Percentiles rank a stretch among this genome's conserved stretches.
phyloP scores from a whole-genome alignment of 345 rosid genomes.

The Psidium friedrichsthalianum region DNA sequence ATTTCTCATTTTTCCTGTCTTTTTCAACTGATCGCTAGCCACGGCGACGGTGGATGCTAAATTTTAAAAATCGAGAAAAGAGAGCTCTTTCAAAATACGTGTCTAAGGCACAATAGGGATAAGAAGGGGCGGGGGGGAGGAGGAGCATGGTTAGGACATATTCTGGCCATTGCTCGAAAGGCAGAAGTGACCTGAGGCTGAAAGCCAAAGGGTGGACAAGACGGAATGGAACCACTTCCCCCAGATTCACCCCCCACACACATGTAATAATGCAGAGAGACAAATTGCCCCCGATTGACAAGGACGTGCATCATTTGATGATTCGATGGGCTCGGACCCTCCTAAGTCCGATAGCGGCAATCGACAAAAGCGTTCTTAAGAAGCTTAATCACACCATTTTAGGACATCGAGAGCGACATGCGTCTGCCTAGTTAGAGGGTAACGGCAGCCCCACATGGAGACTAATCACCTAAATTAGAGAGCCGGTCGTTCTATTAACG shows the following conservation, averaged over 20 bases:
- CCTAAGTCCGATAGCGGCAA: neutral
- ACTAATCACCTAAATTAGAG: neutral
- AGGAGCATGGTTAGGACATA: neutral
- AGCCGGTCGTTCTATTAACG: neutral
- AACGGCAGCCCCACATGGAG: neutral
- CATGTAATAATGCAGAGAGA: neutral
- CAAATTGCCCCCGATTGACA: neutral
- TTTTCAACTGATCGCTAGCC: too few relatives aligned
- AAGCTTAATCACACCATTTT: neutral
- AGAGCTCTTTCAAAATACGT: too few relatives aligned
- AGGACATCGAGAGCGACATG: neutral
- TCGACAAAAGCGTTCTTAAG: neutral
- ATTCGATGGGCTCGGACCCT: neutral
- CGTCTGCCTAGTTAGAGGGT: neutral
- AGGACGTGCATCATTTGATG: neutral
- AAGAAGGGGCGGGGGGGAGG: too few relatives aligned
- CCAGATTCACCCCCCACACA: neutral
- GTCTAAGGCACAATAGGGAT: too few relatives aligned
- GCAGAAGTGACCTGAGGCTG: neutral
- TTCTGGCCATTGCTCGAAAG: neutral
- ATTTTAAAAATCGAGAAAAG: too few relatives aligned
- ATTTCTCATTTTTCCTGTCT: too few relatives aligned
- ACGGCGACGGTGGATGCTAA: too few relatives aligned
- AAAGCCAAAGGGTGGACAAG: neutral
- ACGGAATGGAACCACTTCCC: neutral